phyloP scores from a whole-genome alignment of 495 filamentous ascomycete genomes.

The Penicillium riverlandense region DNA sequence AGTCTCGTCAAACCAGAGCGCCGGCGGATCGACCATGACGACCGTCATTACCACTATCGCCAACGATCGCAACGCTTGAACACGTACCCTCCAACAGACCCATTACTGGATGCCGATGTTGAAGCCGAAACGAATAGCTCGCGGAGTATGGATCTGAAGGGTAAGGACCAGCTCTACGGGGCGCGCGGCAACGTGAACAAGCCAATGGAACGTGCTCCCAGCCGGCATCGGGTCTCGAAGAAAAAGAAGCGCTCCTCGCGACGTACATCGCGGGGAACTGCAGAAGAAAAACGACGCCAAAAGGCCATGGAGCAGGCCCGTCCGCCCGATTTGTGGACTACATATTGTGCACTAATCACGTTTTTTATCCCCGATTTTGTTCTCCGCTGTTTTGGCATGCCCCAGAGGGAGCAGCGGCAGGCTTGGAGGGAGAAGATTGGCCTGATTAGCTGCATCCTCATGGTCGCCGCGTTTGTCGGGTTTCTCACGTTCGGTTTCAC shows the following conservation, averaged over 20 bases:
- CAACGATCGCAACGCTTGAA: conserved; percentile 75
- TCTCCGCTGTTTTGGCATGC: conserved; percentile 78
- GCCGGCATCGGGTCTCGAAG: conserved; percentile 30
- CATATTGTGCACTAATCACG: conserved; percentile 88
- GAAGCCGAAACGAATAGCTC: conserved; percentile 51
- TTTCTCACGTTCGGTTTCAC: conserved; percentile 98
- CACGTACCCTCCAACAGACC: conserved; percentile 81
- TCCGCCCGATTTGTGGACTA: conserved; percentile 86
- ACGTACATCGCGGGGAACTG: conserved; percentile 38
- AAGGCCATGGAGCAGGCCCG: conserved; percentile 62
- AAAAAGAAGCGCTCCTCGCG: conserved; percentile 44
- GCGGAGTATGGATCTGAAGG: conserved; percentile 47
- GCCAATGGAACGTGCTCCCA: conserved; percentile 40
- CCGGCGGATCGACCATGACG: conserved; percentile 67
- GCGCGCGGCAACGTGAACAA: conserved; percentile 38
- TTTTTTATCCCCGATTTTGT: conserved; percentile 91
- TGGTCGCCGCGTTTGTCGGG: conserved; percentile 84
- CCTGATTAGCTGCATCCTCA: conserved; percentile 82
- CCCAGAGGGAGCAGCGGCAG: conserved; percentile 78
- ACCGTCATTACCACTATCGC: conserved; percentile 91
- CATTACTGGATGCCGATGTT: conserved; percentile 63
- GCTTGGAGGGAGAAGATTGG: conserved; percentile 99
- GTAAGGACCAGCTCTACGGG: conserved; percentile 28
- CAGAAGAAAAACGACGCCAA: conserved; percentile 53
- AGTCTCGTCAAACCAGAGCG: conserved; percentile 86